phyloP scores from a whole-genome alignment of 1,284 basidiomycete species.

The Coniferiporia sulphurascens region DNA sequence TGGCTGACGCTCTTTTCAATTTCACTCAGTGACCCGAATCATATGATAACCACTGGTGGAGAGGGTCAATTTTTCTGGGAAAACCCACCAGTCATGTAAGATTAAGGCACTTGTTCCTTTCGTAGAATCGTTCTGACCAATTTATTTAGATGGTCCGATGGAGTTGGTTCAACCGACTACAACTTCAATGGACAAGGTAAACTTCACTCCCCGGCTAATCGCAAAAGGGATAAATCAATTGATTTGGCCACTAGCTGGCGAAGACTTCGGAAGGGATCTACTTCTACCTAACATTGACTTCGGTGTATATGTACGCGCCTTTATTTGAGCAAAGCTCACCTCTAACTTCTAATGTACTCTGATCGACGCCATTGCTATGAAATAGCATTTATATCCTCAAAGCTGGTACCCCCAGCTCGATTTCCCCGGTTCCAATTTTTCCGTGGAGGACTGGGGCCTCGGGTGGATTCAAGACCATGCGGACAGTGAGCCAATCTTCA shows the following conservation, averaged over 20 bases:
- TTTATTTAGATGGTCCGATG: constrained; percentile 35
- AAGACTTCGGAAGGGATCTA: constrained; percentile 49
- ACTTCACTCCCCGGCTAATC: constrained; percentile 4
- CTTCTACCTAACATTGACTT: constrained; percentile 51
- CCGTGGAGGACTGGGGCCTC: constrained; percentile 45
- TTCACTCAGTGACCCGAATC: constrained; percentile 41
- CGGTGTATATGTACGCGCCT: constrained; percentile 40
- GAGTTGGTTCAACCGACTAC: constrained; percentile 42
- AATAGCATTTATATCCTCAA: constrained; percentile 51
- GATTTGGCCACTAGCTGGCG: constrained; percentile 36
- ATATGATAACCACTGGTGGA: constrained; percentile 54
- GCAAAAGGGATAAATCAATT: background rate
- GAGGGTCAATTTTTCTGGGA: constrained; percentile 55
- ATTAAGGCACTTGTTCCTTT: background rate
- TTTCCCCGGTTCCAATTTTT: constrained; percentile 46
- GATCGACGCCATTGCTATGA: background rate
- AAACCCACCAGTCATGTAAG: constrained; percentile 33
- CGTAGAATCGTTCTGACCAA: background rate
- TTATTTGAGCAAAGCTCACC: background rate
- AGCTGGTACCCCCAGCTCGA: constrained; percentile 39
- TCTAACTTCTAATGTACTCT: constrained; percentile 1
- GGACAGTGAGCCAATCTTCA: constrained; percentile 29
- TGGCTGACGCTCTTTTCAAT: background rate
- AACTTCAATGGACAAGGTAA: constrained; percentile 54
- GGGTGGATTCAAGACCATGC: constrained; percentile 50